These are phyloP conservation scores for Pholiota adiposa DNA, from an alignment of 1,284 basidiomycete species.

Conservation along the genomic window DNA sequence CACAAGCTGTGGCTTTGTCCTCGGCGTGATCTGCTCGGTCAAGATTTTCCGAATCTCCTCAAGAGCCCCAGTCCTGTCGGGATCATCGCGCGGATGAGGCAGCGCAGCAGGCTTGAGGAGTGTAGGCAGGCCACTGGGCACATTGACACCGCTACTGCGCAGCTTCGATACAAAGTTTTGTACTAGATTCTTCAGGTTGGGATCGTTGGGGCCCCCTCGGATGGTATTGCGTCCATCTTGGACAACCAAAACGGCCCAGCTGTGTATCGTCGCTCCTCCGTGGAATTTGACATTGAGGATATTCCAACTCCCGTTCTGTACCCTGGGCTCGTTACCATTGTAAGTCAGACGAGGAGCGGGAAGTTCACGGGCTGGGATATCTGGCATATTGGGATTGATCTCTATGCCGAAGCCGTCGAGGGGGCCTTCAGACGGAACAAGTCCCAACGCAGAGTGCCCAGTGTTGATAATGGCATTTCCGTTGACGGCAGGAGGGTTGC, in stretches of 20 bases:
- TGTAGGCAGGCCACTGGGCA: slow-evolving; percentile 40
- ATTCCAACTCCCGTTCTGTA: slow-evolving; percentile 72
- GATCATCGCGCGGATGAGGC: slow-evolving; percentile 39
- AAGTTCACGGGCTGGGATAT: slow-evolving; percentile 65
- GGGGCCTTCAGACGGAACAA: slow-evolving; percentile 39
- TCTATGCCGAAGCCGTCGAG: slow-evolving; percentile 57
- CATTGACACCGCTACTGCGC: slow-evolving; percentile 53
- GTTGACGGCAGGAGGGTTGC: slow-evolving; percentile 61
- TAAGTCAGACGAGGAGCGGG: slow-evolving; percentile 61
- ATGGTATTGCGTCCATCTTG: slow-evolving; percentile 48
- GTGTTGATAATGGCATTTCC: slow-evolving; percentile 57
- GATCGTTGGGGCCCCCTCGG: slow-evolving; percentile 44
- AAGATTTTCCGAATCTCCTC: slow-evolving; percentile 44
- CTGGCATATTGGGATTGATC: slow-evolving; percentile 59
- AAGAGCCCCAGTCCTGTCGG: slow-evolving; percentile 45
- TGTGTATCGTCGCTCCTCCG: slow-evolving; percentile 45
- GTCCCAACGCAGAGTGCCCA: slow-evolving; percentile 60
- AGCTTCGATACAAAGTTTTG: slow-evolving; percentile 57
- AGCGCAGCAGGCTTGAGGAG: slow-evolving; percentile 40
- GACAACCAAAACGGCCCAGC: slow-evolving; percentile 66
- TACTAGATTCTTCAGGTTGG: slow-evolving; percentile 43
- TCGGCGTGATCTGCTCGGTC: slow-evolving; percentile 30
- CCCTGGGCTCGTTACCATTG: slow-evolving; percentile 43
- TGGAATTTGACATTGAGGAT: slow-evolving; percentile 71
- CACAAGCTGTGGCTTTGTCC: slow-evolving; percentile 48